Percentiles rank a stretch among this genome's conserved stretches.
These are phyloP conservation scores for Pseudocohnilembus persalinus DNA, from an alignment of 169 alveolate species.

Conservation along the genomic window DNA sequence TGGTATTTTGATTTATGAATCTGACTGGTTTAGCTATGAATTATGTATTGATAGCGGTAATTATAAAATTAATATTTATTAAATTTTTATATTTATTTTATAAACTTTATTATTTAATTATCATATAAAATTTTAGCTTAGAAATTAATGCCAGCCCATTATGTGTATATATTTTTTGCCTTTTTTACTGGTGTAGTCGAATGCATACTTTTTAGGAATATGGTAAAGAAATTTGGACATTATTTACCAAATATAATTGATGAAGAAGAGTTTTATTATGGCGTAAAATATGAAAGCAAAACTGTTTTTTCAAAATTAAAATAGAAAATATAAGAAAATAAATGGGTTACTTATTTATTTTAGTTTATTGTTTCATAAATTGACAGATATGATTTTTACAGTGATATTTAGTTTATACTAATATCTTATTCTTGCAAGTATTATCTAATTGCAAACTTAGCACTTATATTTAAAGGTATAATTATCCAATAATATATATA, in stretches of 20 bases:
- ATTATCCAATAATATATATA: no score
- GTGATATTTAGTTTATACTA: not conserved
- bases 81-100: no score
- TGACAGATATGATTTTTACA: slow-evolving; percentile 5
- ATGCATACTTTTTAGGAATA: not conserved
- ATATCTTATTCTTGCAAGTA: slow-evolving; percentile 11
- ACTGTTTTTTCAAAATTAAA: not conserved
- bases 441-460: not conserved
- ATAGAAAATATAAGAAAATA: not conserved
- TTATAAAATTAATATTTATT: no score
- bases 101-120: no score
- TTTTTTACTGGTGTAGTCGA: not conserved
- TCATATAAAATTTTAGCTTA: not conserved
- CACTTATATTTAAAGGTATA: no score
- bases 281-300: not conserved
- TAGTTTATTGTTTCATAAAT: not conserved
- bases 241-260: slow-evolving; percentile 12
- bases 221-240: not conserved
- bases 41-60: not conserved
- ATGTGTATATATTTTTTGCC: not conserved
- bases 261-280: not conserved
- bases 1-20: not conserved
- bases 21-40: not conserved
- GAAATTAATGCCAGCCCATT: not conserved
- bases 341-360: not conserved